These are phyloP conservation scores for Staphylotrichum longicolle DNA, from an alignment of 495 filamentous ascomycete genomes.

Conservation along the genomic window DNA sequence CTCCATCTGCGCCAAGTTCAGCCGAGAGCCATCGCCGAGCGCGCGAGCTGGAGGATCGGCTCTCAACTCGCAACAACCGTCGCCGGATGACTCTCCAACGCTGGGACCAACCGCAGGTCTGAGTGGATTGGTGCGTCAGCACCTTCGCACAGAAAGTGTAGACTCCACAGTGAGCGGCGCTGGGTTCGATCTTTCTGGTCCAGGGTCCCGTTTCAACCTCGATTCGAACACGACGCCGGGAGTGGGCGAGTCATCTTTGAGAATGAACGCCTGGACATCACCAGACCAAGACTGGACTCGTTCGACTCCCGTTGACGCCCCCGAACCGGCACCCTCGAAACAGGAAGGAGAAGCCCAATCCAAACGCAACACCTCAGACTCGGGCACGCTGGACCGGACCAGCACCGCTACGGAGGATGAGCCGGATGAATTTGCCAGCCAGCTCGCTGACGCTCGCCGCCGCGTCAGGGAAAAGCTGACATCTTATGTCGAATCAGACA, in stretches of 20 bases:
- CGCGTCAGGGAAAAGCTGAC: slow-evolving; percentile 80
- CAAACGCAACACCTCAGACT: slow-evolving; percentile 33
- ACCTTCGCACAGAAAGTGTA: slow-evolving; percentile 79
- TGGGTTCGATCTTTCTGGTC: slow-evolving; percentile 27
- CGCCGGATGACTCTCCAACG: slow-evolving; percentile 71
- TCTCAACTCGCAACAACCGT: slow-evolving; percentile 29
- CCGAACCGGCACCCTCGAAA: slow-evolving; percentile 30
- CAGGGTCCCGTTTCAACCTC: slow-evolving; percentile 42
- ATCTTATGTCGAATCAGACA: slow-evolving; percentile 65
- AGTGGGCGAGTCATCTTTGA: slow-evolving; percentile 30
- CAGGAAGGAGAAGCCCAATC: slow-evolving; percentile 9
- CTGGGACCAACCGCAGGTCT: slow-evolving; percentile 68
- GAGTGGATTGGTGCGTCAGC: slow-evolving; percentile 78
- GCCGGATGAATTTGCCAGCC: slow-evolving; percentile 73
- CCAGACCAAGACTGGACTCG: slow-evolving; percentile 50
- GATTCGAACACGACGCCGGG: slow-evolving; percentile 26
- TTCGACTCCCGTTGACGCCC: slow-evolving; percentile 32
- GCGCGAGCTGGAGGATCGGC: slow-evolving; percentile 18
- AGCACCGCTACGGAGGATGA: slow-evolving; percentile 48
- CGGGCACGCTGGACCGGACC: slow-evolving; percentile 30
- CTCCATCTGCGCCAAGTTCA: slow-evolving; percentile 28
- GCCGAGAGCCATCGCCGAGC: slow-evolving; percentile 28
- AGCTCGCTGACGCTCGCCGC: slow-evolving; percentile 72
- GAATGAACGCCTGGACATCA: slow-evolving; percentile 55
- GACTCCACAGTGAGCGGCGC: slow-evolving; percentile 70